Base-by-base conservation (phyloP, 148 eudicot genomes). In the Rhododendron molle region DNA sequence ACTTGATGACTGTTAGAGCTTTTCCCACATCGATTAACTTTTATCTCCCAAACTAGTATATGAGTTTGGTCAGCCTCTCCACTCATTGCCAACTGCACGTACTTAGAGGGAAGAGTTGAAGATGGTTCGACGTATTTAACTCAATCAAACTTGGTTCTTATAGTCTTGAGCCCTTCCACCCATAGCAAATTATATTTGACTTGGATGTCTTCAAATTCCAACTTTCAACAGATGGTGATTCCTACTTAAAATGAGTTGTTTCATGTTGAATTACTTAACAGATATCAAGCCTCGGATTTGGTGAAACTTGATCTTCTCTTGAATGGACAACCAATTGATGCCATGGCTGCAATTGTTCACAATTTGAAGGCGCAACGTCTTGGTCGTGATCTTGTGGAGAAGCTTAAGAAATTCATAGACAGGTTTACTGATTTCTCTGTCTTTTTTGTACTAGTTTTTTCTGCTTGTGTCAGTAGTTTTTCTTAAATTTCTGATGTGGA, bases 301-400 rank as follows among this genome's bases (percentile, higher is more conserved):
- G 98, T 96, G 88, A 96, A 96, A 87, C 90, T 96, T 78, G 99
- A 96, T 89, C 85, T 96, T 67, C 97, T 96, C 85, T 90, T 96
- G 90, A 96, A 96, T 87, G 98, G 98, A 73, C 98, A 96, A 88
- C 95, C 99, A 47, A 96, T 96, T 83, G 99, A 96, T 92, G 99
- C 99, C 71, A 96, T 96, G 99, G 94, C 99, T 71, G 92, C 95
- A 58, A 96, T 96, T 90, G 97, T 96, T 84, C 99, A 96, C 87
- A 93, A 81, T 86, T 86, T 89, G 88, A 96, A 96, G 89, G 98
- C 99, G 18, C 97, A 91, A 89, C 96, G 98, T 88, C 90, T 96
- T 86, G 99, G 99, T 78, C 98, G 99, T 62, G 93, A 87, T 86
- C 94, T 96, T 49, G 99, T 91, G 83, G 99, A 95, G 32, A 95